Percentiles rank a stretch among this genome's conserved stretches.
phyloP scores from a whole-genome alignment of 2,329 filamentous ascomycete genomes.

The Cladosporium sp. region DNA sequence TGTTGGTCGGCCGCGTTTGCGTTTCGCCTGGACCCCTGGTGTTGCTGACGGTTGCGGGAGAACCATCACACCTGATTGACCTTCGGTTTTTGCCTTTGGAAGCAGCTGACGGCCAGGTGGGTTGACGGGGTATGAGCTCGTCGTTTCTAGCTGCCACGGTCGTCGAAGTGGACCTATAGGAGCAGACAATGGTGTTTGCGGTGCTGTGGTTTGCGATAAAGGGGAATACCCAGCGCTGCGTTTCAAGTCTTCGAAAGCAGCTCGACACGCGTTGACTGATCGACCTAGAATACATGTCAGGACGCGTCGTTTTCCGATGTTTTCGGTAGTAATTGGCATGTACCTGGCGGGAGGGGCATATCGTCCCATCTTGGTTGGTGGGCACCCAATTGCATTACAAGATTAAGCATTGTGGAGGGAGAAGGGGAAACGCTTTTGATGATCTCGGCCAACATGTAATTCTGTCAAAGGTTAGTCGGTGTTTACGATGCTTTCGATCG shows the following conservation, averaged over 20 bases:
- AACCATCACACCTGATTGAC: slow-evolving; percentile 1
- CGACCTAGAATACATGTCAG: slow-evolving; percentile 25
- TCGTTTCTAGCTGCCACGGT: slow-evolving; percentile 25
- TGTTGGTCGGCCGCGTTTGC: slow-evolving; percentile 45
- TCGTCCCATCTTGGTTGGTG: slow-evolving; percentile 46
- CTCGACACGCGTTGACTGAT: slow-evolving; percentile 29
- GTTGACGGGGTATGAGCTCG: slow-evolving; percentile 18
- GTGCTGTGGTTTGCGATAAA: slow-evolving; percentile 19
- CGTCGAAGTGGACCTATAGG: slow-evolving; percentile 24
- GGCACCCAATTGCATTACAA: slow-evolving; percentile 38
- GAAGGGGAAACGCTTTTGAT: slow-evolving; percentile 45
- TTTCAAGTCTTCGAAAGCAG: slow-evolving; percentile 27
- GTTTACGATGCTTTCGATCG: background rate
- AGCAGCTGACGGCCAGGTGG: slow-evolving; percentile 40
- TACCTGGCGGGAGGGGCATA: slow-evolving; percentile 47
- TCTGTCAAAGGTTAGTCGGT: slow-evolving; percentile 21
- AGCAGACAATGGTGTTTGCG: slow-evolving; percentile 24
- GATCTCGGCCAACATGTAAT: slow-evolving; percentile 47
- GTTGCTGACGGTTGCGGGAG: slow-evolving; percentile 20
- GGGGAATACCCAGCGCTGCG: slow-evolving; percentile 14
- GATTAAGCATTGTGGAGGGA: slow-evolving; percentile 39
- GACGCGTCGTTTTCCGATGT: slow-evolving; percentile 3
- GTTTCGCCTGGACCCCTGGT: slow-evolving; percentile 31
- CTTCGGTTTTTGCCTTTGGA: slow-evolving; percentile 36
- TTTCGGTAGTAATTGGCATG: slow-evolving; percentile 1